Evolutionary conservation across 2,329 filamentous ascomycete species (phyloP).

Genomic region (Calonectria honghensis): DNA sequence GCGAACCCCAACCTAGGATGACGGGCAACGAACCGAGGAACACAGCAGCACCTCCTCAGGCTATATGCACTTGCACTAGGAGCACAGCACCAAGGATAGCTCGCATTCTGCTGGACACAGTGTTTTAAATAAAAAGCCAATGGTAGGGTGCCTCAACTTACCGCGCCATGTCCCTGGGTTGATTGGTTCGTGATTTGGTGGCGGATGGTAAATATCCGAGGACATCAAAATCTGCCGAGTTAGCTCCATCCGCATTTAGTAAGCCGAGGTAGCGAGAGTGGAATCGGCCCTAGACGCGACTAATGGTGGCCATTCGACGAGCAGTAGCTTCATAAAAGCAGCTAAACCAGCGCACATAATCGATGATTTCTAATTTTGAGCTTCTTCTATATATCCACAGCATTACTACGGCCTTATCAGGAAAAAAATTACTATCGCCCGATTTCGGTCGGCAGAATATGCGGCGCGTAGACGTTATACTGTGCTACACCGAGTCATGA

Average conservation of each 20-base stretch:
- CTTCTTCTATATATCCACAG: not conserved
- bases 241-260: slow-evolving; percentile 16
- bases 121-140: not conserved
- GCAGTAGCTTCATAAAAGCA: not conserved
- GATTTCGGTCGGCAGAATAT: not conserved
- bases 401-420: not conserved
- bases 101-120: not conserved
- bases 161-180: no score
- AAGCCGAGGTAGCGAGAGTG: slow-evolving; percentile 14
- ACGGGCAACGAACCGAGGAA: not conserved
- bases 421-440: not conserved
- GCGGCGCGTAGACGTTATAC: not conserved
- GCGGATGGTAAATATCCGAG: slow-evolving; percentile 2
- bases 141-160: not conserved
- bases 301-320: not conserved
- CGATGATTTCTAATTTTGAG: not conserved
- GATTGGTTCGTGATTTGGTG: not conserved
- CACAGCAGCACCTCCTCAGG: not conserved
- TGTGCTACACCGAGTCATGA: not conserved
- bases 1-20: not conserved
- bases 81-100: not conserved
- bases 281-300: not conserved
- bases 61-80: not conserved
- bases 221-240: not conserved
- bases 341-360: not conserved